Evolutionary conservation across 805 yeast species (phyloP).

Genomic region (Zygosaccharomyces kombuchaensis): DNA sequence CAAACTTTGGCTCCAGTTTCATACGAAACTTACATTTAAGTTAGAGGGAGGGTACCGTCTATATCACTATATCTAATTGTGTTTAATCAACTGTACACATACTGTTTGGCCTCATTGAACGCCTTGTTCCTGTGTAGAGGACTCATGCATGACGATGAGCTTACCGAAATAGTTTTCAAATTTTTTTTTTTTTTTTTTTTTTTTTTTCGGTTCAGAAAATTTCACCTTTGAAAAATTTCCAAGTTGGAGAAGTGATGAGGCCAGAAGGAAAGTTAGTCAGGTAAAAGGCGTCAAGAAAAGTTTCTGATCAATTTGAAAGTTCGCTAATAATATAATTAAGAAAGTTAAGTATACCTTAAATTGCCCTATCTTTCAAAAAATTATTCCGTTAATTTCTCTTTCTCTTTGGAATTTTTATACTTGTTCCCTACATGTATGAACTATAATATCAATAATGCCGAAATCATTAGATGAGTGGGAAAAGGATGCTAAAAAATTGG

Average conservation of each 20-base stretch:
- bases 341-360: not conserved
- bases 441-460: conserved; percentile 19
- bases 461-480: conserved; percentile 37
- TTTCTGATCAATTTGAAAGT: not conserved
- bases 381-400: not conserved
- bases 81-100: conserved; percentile 26
- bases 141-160: not conserved
- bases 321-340: no score
- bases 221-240: conserved; percentile 4
- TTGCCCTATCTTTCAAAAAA: not conserved
- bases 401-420: not conserved
- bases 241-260: not conserved
- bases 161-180: not conserved
- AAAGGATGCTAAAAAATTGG: conserved; percentile 36
- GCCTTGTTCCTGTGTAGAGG: not conserved
- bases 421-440: not conserved
- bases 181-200: not conserved
- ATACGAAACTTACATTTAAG: conserved; percentile 98
- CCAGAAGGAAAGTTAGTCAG: not conserved
- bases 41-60: conserved; percentile 23
- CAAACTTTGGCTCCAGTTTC: conserved; percentile 99
- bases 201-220: not conserved
- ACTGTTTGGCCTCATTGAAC: conserved; percentile 10
- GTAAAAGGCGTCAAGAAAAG: not conserved
- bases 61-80: conserved; percentile 23